Conservation (phyloP, 176 grass and related monocot genomes). For the Avena insularis region DNA sequence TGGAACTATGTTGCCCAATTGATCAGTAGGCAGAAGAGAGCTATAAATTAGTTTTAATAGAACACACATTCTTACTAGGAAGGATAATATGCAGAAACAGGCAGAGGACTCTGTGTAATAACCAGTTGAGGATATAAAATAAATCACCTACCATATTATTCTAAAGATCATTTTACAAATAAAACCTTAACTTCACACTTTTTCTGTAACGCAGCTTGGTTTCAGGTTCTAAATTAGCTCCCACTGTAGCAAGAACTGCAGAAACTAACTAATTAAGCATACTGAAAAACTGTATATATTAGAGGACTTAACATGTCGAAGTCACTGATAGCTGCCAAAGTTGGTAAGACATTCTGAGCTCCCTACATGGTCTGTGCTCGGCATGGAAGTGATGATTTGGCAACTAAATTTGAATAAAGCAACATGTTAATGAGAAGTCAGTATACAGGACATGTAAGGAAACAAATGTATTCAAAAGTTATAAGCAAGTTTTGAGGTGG, state of each 20-base stretch:
- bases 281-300: neutral
- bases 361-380: neutral
- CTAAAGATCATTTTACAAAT: neutral
- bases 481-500: neutral
- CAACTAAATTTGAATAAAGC: neutral
- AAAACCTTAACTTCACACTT: neutral
- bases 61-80: neutral
- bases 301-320: constrained; percentile 16
- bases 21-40: neutral
- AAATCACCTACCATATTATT: neutral
- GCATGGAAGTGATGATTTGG: constrained; percentile 8
- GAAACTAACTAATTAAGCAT: neutral
- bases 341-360: constrained; percentile 5
- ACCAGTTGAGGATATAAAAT: neutral
- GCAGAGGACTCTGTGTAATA: neutral
- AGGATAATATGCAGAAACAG: neutral
- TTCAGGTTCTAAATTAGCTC: constrained; percentile 28
- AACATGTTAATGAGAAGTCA: neutral
- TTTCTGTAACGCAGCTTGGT: neutral
- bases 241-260: neutral
- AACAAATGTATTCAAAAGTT: constrained; percentile 3
- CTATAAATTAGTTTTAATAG: constrained; percentile 7
- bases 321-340: neutral
- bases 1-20: constrained; percentile 17
- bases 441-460: neutral